Evolutionary conservation across 768 basidiomycete genomes (phyloP), one percentile per base, ranked within the genome.

Genomic region (Gloeophyllum trabeum): DNA sequence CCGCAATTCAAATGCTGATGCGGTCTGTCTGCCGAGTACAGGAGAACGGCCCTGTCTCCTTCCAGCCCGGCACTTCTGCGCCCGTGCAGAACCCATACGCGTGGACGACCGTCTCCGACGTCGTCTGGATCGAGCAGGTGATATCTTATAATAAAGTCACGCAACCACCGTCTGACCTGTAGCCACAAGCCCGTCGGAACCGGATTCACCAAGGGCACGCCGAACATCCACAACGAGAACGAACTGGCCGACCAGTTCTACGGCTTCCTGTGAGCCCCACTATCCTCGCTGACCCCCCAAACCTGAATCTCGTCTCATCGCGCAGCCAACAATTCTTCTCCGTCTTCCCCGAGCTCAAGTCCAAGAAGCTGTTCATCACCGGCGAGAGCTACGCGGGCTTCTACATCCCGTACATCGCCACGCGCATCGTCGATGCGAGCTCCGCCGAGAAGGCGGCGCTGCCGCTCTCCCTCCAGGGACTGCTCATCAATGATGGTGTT

Each of bases 401-500:
- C n/a, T n/a, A 48, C 42, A 43, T 48, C 12, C 48, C 48, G 5
- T 46, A 43, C 42, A 48, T 48, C 16, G 45, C 48, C 3, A 34
- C 41, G 2, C 48, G 44, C 21, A 46, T 48, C 41, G 22, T 48
- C 10, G 21, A 39, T 20, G 48, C 48, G 24, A 43, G 25, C 26
- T 6, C 35, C 18, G 41, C 41, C 3, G 45, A 46, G 36, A 43
- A 46, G 26, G 36, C 34, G 5, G 41, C 41, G 13, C 37, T 37
- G 4, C 44, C 44, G n/a, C 36, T 48, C 14, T 5, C 35, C 21
- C 19, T 48, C 3, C 48, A 48, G 22, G 25, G 44, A 26, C 36
- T 46, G 7, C 44, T 48, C 30, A 48, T 48, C 26, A 48, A 48
- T 41, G 40, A 48, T 35, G 48, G 48, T 25, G 41, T 41, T 6